Conservation (phyloP, 2,329 filamentous ascomycete genomes). For the Camillea tinctor region DNA sequence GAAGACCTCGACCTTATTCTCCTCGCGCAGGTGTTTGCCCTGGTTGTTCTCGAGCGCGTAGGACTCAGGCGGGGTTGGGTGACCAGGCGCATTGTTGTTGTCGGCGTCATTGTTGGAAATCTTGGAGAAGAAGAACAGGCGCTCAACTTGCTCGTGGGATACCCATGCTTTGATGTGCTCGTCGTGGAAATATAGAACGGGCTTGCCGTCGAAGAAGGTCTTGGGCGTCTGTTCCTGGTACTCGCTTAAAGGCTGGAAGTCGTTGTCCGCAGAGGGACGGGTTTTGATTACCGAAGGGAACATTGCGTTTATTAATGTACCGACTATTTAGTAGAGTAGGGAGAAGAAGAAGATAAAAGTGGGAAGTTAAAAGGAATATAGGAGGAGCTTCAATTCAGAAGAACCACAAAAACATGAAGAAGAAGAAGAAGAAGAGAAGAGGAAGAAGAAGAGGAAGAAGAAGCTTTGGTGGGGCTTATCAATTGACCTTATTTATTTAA, state of each 20-base stretch:
- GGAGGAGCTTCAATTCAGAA: too few relatives aligned
- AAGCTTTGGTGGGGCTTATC: not conserved
- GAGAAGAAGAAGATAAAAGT: too few relatives aligned
- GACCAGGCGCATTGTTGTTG: constrained; percentile 26
- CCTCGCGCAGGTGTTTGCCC: constrained; percentile 27
- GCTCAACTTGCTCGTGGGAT: constrained; percentile 51
- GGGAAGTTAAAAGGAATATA: too few relatives aligned
- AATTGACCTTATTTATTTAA: too few relatives aligned
- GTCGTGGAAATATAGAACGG: constrained; percentile 67
- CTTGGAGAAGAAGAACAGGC: constrained; percentile 51
- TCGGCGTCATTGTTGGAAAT: constrained; percentile 40
- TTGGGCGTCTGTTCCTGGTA: constrained; percentile 71
- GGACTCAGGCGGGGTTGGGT: constrained; percentile 34
- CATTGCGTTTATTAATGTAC: constrained; percentile 27
- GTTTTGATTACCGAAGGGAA: constrained; percentile 55
- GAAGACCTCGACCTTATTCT: constrained; percentile 55
- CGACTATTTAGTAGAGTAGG: too few relatives aligned
- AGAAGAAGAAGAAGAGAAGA: not conserved
- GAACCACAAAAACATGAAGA: too few relatives aligned
- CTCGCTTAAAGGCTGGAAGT: constrained; percentile 65
- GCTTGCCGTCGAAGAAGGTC: constrained; percentile 69
- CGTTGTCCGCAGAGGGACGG: constrained; percentile 50
- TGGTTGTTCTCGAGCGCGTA: constrained; percentile 33
- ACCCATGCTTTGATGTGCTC: constrained; percentile 57
- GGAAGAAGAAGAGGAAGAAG: not conserved